A percentile compares a stretch with the other conserved stretches of the same genome.
phyloP scores from a whole-genome alignment of 73 alveolate genomes.

The Effrenium voratum region DNA sequence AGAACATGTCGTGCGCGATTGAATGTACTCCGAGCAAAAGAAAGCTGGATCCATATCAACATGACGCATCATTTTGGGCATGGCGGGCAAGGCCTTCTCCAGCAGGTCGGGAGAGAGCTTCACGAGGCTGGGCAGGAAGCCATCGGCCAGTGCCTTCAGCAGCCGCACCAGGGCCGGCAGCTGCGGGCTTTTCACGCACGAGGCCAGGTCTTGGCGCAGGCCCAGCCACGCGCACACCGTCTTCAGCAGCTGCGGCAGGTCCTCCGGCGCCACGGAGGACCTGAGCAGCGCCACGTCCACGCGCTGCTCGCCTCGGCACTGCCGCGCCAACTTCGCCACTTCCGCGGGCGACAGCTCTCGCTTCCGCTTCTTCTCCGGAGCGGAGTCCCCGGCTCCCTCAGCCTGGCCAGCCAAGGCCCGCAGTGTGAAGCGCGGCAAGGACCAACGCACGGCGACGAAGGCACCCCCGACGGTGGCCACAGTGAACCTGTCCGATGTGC shows the following conservation, averaged over 20 bases:
- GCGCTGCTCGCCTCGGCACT: not conserved
- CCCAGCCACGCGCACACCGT: conserved; percentile 26
- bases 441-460: conserved; percentile 23
- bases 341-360: not conserved
- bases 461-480: not conserved
- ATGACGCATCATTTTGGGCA: too few species aligned
- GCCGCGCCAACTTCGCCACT: not conserved
- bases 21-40: too few species aligned
- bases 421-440: not conserved
- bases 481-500: not conserved
- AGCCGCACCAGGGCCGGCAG: conserved; percentile 19
- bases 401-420: not conserved
- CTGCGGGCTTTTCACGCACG: not conserved
- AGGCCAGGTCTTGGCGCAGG: not conserved
- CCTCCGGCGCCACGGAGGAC: not conserved
- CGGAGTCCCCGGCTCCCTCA: not conserved
- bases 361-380: not conserved
- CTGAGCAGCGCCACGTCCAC: not conserved
- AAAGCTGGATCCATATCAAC: too few species aligned
- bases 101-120: not conserved
- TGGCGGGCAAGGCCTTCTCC: not conserved
- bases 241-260: not conserved
- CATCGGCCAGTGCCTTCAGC: conserved; percentile 38
- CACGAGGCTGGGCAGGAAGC: not conserved
- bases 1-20: too few species aligned